A percentile compares a stretch with the other conserved stretches of the same genome.
Conservation (phyloP, 1,284 basidiomycete species). For the Lentinula novae-zelandiae region DNA sequence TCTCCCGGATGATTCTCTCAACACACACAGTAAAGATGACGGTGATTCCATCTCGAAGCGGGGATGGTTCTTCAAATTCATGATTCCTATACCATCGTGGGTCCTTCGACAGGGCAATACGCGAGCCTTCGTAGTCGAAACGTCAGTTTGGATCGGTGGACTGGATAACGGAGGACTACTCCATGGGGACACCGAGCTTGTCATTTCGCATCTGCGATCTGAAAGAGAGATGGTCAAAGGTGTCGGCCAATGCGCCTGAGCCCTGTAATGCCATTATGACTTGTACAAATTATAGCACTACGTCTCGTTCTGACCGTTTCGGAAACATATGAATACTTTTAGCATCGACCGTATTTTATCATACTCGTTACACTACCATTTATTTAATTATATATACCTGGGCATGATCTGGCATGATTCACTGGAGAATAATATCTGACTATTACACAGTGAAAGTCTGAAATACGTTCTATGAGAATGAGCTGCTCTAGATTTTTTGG, state of each 20-base stretch:
- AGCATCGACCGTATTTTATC: not conserved
- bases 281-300: not conserved
- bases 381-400: not conserved
- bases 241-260: not conserved
- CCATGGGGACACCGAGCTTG: constrained; percentile 8
- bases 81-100: constrained; percentile 11
- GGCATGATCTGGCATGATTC: not conserved
- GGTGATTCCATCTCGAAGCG: constrained; percentile 4
- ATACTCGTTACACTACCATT: not conserved
- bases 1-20: constrained; percentile 9
- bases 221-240: constrained; percentile 12
- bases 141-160: constrained; percentile 6
- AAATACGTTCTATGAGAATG: too few species aligned
- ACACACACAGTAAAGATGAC: not conserved
- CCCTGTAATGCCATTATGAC: too few species aligned
- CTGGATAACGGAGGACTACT: constrained; percentile 10
- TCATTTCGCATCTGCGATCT: constrained; percentile 10
- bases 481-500: not conserved
- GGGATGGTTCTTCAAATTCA: constrained; percentile 13
- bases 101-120: constrained; percentile 11
- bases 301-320: not conserved
- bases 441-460: too few species aligned
- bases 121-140: constrained; percentile 7
- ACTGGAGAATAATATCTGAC: not conserved
- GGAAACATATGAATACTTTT: not conserved